Conservation (phyloP, 352 stramenopile genomes). For the Thalassiosira ordinaria region DNA sequence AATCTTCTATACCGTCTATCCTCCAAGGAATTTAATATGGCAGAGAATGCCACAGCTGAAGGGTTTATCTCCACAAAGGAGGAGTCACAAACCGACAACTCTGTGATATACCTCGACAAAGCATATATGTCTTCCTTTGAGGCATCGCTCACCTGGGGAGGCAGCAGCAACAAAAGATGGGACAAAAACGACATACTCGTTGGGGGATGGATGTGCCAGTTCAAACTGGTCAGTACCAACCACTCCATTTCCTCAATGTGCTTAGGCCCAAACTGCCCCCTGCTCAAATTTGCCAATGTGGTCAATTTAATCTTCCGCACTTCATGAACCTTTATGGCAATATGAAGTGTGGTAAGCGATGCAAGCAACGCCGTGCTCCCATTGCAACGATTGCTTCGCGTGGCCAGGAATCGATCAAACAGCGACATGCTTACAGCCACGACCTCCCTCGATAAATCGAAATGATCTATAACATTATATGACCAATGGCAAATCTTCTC, state of each 20-base stretch:
- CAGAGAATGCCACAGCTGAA: slow-evolving; percentile 65
- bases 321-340: slow-evolving; percentile 81
- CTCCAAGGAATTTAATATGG: slow-evolving; percentile 67
- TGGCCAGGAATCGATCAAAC: slow-evolving; percentile 82
- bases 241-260: slow-evolving; percentile 85
- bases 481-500: slow-evolving; percentile 84
- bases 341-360: slow-evolving; percentile 73
- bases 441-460: slow-evolving; percentile 78
- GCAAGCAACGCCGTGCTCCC: slow-evolving; percentile 70
- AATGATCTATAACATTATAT: slow-evolving; percentile 85
- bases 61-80: slow-evolving; percentile 62
- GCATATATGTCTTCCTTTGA: slow-evolving; percentile 71
- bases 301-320: slow-evolving; percentile 74
- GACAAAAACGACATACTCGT: slow-evolving; percentile 73
- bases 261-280: slow-evolving; percentile 69
- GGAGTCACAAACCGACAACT: slow-evolving; percentile 70
- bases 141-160: slow-evolving; percentile 54
- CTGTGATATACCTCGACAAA: slow-evolving; percentile 70
- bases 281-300: slow-evolving; percentile 73
- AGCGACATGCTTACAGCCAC: slow-evolving; percentile 74
- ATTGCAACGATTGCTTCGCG: slow-evolving; percentile 66
- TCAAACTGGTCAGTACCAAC: slow-evolving; percentile 62
- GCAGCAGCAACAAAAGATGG: slow-evolving; percentile 68
- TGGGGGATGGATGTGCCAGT: slow-evolving; percentile 78
- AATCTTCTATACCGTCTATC: slow-evolving; percentile 50